Conservation (phyloP, 441 rosid genomes). For the Mallotus repandus region DNA sequence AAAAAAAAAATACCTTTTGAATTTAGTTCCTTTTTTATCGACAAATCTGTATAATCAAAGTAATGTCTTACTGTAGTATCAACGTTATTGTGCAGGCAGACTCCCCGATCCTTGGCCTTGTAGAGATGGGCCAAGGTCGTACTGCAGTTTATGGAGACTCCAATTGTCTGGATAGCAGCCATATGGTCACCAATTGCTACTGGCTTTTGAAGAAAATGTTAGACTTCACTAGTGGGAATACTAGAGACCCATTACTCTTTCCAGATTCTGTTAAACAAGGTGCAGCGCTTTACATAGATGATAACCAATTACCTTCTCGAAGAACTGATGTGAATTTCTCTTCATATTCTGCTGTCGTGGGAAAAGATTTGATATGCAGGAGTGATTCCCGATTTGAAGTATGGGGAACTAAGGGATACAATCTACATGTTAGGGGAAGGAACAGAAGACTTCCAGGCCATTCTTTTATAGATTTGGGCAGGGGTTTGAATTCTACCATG, state of each 20-base stretch:
- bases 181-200: conserved; percentile 97
- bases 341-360: conserved; percentile 70
- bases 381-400: conserved; percentile 90
- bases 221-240: conserved; percentile 70
- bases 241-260: conserved; percentile 80
- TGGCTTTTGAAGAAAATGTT: conserved; percentile 86
- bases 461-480: conserved; percentile 54
- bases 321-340: conserved; percentile 95
- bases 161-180: conserved; percentile 96
- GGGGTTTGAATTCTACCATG: conserved; percentile 51
- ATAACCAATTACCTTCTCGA: conserved; percentile 73
- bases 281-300: conserved; percentile 53
- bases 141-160: conserved; percentile 95
- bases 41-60: conserved; percentile 7
- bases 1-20: neutral
- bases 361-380: conserved; percentile 71
- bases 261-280: conserved; percentile 52
- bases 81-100: conserved; percentile 49
- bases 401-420: conserved; percentile 93
- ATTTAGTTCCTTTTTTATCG: neutral
- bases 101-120: conserved; percentile 90
- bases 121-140: conserved; percentile 71
- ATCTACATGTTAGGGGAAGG: conserved; percentile 69
- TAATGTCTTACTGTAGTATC: neutral
- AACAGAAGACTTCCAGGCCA: conserved; percentile 72